Evolutionary conservation across 306 rosid species (phyloP).

Genomic region (Parietaria judaica): DNA sequence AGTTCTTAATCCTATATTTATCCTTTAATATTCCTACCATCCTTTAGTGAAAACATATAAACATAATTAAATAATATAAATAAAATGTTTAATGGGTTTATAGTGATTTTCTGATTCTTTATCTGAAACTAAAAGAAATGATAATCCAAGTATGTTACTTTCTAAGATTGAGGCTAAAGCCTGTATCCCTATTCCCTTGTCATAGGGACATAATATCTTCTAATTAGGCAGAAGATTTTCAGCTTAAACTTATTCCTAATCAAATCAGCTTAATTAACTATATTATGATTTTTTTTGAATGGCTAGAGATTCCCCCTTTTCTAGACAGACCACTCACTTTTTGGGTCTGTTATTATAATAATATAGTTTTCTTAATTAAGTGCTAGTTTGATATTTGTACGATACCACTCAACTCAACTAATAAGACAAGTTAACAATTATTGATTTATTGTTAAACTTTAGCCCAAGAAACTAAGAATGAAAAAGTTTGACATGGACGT

Average conservation of each 20-base stretch:
- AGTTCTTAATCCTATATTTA: too few species aligned
- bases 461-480: neutral
- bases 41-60: too few species aligned
- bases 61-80: too few species aligned
- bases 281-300: too few species aligned
- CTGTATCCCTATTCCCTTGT: constrained; percentile 21
- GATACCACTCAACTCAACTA: constrained; percentile 10
- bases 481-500: constrained; percentile 1
- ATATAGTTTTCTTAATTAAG: constrained; percentile 25
- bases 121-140: constrained; percentile 4
- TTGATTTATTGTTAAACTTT: constrained; percentile 7
- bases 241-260: constrained; percentile 17
- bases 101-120: constrained; percentile 30
- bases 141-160: constrained; percentile 12
- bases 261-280: too few species aligned
- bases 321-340: constrained; percentile 20
- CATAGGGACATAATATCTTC: constrained; percentile 19
- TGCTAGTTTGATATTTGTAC: constrained; percentile 20
- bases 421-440: constrained; percentile 24
- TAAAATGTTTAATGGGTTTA: constrained; percentile 22
- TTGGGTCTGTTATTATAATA: neutral
- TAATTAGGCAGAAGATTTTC: constrained; percentile 16
- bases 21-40: too few species aligned
- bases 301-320: constrained; percentile 29
- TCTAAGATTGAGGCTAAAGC: constrained; percentile 4